Conservation (phyloP, 176 grass and related monocot species). For the Hsuehochloa calcarea region DNA sequence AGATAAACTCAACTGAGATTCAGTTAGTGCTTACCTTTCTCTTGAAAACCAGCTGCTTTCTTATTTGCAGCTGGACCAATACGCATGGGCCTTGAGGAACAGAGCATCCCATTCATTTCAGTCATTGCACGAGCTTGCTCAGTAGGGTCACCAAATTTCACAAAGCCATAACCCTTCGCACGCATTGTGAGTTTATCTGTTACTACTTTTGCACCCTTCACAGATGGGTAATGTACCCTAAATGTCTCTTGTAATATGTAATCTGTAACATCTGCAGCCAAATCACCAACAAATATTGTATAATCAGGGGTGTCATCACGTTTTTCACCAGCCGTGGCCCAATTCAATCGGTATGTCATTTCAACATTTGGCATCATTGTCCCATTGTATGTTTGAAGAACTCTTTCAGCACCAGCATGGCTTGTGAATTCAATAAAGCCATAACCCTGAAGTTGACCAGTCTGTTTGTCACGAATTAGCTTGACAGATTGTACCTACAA, state of each 20-base stretch:
- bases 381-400: constrained; percentile 76
- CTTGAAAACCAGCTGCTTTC: constrained; percentile 53
- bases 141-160: constrained; percentile 66
- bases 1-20: background rate
- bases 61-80: constrained; percentile 78
- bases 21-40: constrained; percentile 44
- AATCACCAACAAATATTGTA: constrained; percentile 88
- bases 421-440: constrained; percentile 75
- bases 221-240: constrained; percentile 61
- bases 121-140: constrained; percentile 84
- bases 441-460: constrained; percentile 74
- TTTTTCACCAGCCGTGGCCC: constrained; percentile 83
- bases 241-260: constrained; percentile 82
- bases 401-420: constrained; percentile 55
- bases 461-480: constrained; percentile 75
- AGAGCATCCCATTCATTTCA: constrained; percentile 91
- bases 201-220: constrained; percentile 92
- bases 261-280: constrained; percentile 83
- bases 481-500: constrained; percentile 68
- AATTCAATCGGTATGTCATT: constrained; percentile 69
- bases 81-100: constrained; percentile 77
- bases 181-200: constrained; percentile 74
- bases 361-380: constrained; percentile 82
- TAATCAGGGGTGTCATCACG: constrained; percentile 75
- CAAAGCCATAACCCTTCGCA: constrained; percentile 86